Base-by-base conservation (phyloP, 768 basidiomycete species). In the Mycena rosella region DNA sequence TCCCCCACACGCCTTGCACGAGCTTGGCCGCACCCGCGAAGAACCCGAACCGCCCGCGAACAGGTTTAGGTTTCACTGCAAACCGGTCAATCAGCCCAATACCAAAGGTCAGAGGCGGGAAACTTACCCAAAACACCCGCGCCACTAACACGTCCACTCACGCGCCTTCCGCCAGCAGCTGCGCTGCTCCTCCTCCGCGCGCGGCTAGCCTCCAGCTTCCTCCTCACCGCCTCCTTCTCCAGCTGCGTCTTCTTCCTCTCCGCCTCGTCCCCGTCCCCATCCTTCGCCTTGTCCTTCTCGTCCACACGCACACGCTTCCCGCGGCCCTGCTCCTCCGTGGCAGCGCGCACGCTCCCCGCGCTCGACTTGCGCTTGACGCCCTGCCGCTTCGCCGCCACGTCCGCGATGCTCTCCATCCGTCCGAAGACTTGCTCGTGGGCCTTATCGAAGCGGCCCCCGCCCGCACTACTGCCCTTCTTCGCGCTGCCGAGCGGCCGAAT, bases 401-500 rank as follows among this genome's bases (percentile, higher is more conserved):
- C 78, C 72, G 82, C 85, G 73, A 94, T 94, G 9, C 91, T 89
- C 70, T 92, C 91, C 93, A 95, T 95, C 83, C 88, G 90, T 60
- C 79, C 78, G 74, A 94, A 94, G 63, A 87, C 86, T 38, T 85
- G 82, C 60, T 89, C 85, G 72, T 95, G 93, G 27, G 82, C 74
- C 72, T 85, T 86, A 24, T 90, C 85, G 73, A 94, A 85, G 72
- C 69, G 65, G 5, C 69, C 61, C 51, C 40, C 82, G 26, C 82
- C 73, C 32, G 74, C 74, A 7, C 72, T 53, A 7, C 72, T 53
- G 34, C 74, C 74, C 29, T 71, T 70, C 55, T 69, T 78, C 27
- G 80, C 77, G n/a, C 78, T 65, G 7, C 74, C 76, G 62, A 76
- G 75, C 40, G 80, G 78, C 0, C 79, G 69, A 5, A 65, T 68